Evolutionary conservation across 352 stramenopile genomes (phyloP), one percentile per base, ranked within the genome.

Genomic region (Phytophthora tubulina): DNA sequence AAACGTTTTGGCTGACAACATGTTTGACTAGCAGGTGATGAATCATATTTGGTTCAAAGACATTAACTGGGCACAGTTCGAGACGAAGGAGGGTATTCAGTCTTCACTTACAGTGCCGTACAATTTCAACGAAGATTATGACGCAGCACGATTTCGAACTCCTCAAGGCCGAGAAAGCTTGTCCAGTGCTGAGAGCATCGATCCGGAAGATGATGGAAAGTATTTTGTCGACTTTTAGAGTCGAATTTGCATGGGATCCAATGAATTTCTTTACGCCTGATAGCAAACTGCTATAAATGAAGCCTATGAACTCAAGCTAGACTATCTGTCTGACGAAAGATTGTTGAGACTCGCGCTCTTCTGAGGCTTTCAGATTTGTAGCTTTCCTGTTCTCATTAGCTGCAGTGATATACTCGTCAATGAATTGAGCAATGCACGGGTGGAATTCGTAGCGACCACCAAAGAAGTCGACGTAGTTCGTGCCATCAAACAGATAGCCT

Each of bases 361-460:
- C 76, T 15, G 83, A 77, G 15, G 86, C 78, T 53, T 91, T 85
- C 13, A 72, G 38, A 48, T 88, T 91, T 13, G 77, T 73, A 13
- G 72, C 60, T 35, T 81, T 71, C 3, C 73, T 66, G 13, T 64
- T 62, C 30, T 88, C 82, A 46, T 92, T 92, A 15, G 72, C 57
- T 8, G 54, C 62, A 4, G 71, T 65, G 35, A 94, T 56, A 51
- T 92, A 76, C 39, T 86, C 81, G 15, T 92, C 81, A 49, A 94
- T 81, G 44, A 94, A 91, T 55, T 86, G 67, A 11, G 81, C 72
- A 57, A 94, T 93, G 41, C 77, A 72, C 0, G 88, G 87, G 44
- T 95, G 85, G 60, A 93, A 95, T 63, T 92, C 85, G 64, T 91
- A 89, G 27, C 83, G 76, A 0, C 81, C 83, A 14, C 88, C 88